Conservation (phyloP, 1,284 basidiomycete species). For the Takashimella koratensis region DNA sequence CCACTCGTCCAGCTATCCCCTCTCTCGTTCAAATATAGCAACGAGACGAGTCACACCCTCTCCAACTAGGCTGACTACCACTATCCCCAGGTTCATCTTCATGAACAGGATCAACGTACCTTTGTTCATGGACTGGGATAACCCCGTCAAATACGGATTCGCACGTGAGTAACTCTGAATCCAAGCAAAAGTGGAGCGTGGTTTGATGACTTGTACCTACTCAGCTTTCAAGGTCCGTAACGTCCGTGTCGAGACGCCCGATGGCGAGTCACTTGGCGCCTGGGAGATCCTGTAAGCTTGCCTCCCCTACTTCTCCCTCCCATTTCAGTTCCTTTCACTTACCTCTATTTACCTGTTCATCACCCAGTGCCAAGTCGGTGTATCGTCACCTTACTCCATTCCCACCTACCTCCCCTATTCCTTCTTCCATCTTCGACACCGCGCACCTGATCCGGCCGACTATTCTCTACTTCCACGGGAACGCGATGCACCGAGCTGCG, state of each 20-base stretch:
- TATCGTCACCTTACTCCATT: slow-evolving; percentile 18
- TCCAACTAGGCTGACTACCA: too few species aligned
- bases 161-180: slow-evolving; percentile 63
- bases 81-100: slow-evolving; percentile 58
- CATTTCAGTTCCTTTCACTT: too few species aligned
- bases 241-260: slow-evolving; percentile 64
- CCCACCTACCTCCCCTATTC: slow-evolving; percentile 21
- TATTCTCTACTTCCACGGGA: slow-evolving; percentile 85
- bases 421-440: slow-evolving; percentile 34
- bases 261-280: slow-evolving; percentile 74
- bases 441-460: slow-evolving; percentile 66
- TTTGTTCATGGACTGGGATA: slow-evolving; percentile 59
- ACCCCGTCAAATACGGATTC: slow-evolving; percentile 72
- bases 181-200: too few species aligned
- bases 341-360: slow-evolving; percentile 15
- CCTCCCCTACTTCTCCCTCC: too few species aligned
- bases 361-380: slow-evolving; percentile 25
- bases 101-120: slow-evolving; percentile 67
- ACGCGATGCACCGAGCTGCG: slow-evolving; percentile 49
- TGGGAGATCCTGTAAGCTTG: slow-evolving; percentile 74
- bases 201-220: too few species aligned
- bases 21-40: too few species aligned
- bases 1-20: too few species aligned
- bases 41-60: too few species aligned
- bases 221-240: slow-evolving; percentile 77